These are phyloP conservation scores for Stentor roeselii DNA, from an alignment of 73 alveolate species.

Conservation along the genomic window DNA sequence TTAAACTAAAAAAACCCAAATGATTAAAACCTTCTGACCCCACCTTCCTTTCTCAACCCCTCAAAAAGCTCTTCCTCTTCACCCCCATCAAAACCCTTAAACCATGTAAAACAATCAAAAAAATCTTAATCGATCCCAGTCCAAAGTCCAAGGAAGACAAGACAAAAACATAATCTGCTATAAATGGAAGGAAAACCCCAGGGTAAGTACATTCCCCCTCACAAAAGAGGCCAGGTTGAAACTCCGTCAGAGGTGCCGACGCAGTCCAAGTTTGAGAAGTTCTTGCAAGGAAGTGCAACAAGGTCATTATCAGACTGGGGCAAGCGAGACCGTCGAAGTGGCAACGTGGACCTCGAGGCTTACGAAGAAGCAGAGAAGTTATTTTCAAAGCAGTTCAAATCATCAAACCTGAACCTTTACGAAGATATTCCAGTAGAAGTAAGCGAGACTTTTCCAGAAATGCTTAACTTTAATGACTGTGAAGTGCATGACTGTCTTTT, in stretches of 20 bases:
- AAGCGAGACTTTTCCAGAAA: slow-evolving; percentile 9
- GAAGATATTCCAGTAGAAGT: slow-evolving; percentile 28
- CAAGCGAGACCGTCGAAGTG: slow-evolving; percentile 6
- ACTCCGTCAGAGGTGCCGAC: background rate
- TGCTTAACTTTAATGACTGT: slow-evolving; percentile 37
- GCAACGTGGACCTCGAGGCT: background rate
- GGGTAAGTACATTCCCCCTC: slow-evolving; percentile 23
- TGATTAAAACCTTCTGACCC: background rate
- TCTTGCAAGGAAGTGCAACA: slow-evolving; percentile 4
- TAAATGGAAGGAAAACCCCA: slow-evolving; percentile 16
- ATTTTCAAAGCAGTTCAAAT: background rate
- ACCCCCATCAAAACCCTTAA: background rate
- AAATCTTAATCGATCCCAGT: no score
- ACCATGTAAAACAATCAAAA: no score
- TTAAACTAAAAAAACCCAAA: no score
- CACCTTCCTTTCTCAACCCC: background rate
- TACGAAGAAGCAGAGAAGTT: slow-evolving; percentile 20
- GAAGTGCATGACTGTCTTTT: slow-evolving; percentile 32
- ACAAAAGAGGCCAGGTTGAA: slow-evolving; percentile 17
- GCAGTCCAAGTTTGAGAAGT: slow-evolving; percentile 14
- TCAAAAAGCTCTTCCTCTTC: background rate
- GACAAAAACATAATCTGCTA: no score
- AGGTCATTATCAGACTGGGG: slow-evolving; percentile 6
- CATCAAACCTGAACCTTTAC: background rate
- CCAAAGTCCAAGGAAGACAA: no score